A percentile compares a stretch with the other conserved stretches of the same genome.
These are phyloP conservation scores for Spathaspora sp. DNA, from an alignment of 1,139 yeast genomes.

Conservation along the genomic window DNA sequence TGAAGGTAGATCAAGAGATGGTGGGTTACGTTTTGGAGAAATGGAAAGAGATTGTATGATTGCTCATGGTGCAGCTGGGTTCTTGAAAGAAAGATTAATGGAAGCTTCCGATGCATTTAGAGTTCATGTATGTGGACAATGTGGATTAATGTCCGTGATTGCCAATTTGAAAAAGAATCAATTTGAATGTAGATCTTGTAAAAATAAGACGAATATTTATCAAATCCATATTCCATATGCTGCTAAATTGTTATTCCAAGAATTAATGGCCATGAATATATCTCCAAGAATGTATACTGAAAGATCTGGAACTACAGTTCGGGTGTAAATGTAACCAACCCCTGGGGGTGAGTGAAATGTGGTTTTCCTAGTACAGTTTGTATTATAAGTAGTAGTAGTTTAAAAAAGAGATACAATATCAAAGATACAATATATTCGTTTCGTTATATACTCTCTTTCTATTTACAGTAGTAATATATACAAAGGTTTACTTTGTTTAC, in stretches of 20 bases:
- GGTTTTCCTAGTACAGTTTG: not conserved
- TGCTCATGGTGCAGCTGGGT: constrained; percentile 99
- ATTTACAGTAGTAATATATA: not conserved
- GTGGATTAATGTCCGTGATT: constrained; percentile 97
- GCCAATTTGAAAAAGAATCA: constrained; percentile 96
- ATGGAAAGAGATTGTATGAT: constrained; percentile 99
- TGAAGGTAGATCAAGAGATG: constrained; percentile 99
- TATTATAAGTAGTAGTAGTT: constrained; percentile 3
- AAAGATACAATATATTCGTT: not conserved
- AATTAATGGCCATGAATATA: constrained; percentile 98
- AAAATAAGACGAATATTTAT: constrained; percentile 95
- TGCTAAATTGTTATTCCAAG: constrained; percentile 94
- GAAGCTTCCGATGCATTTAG: constrained; percentile 98
- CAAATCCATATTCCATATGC: constrained; percentile 98
- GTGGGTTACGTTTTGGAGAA: constrained; percentile 99
- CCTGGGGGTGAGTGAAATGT: constrained; percentile 2
- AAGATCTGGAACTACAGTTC: constrained; percentile 43
- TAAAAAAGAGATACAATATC: not conserved
- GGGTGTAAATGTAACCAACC: constrained; percentile 33
- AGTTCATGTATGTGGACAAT: constrained; percentile 96
- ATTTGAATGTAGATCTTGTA: constrained; percentile 97
- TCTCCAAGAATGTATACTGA: constrained; percentile 83
- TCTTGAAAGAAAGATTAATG: constrained; percentile 95
- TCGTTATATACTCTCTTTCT: no score
- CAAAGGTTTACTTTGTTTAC: no score